Evolutionary conservation across 2,329 filamentous ascomycete genomes (phyloP), one percentile per base, ranked within the genome.

Genomic region (Exophiala oligosperma): DNA sequence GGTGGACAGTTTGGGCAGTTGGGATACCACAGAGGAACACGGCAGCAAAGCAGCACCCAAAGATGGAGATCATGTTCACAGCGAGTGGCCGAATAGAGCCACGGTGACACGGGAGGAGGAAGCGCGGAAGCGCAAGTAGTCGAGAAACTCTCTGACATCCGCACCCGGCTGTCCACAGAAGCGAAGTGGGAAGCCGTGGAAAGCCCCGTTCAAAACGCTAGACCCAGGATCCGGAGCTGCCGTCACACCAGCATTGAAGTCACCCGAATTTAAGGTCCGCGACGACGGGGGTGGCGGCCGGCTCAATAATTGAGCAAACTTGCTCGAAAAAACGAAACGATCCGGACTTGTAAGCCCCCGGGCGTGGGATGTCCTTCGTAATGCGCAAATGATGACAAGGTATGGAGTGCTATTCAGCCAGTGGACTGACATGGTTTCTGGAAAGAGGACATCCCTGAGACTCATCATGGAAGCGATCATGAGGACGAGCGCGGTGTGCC

Each of bases 81-180:
- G 23, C 29, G 37, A 61, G 55, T 61, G 61, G 58, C 58, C 61
- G 56, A 56, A 59, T 46, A 56, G 55, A 60, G 62, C 59, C 43
- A 64, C 48, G 51, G 59, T 64, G 49, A 62, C 62, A 62, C 59
- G 59, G 49, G 57, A 51, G 17, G 56, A 56, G 57, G 53, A 52
- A 64, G 59, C 41, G 59, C 51, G 54, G 54, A 57, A 43, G 54
- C 37, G 32, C 49, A 47, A 51, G 50, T 54, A 61, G 57, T 59
- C 60, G 41, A 43, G 47, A 57, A 61, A 59, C 29, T 56, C 49
- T 59, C 56, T 62, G 57, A 63, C 63, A 64, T 64, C 63, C 63
- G 60, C 49, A 56, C 43, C 40, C 49, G 57, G 49, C 55, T 60
- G 60, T 53, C 60, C 59, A 62, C 52, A 53, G 52, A 58, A 62